These are phyloP conservation scores for Schoenoplectus tabernaemontani DNA, from an alignment of 202 grass and related monocot species.

Conservation along the genomic window DNA sequence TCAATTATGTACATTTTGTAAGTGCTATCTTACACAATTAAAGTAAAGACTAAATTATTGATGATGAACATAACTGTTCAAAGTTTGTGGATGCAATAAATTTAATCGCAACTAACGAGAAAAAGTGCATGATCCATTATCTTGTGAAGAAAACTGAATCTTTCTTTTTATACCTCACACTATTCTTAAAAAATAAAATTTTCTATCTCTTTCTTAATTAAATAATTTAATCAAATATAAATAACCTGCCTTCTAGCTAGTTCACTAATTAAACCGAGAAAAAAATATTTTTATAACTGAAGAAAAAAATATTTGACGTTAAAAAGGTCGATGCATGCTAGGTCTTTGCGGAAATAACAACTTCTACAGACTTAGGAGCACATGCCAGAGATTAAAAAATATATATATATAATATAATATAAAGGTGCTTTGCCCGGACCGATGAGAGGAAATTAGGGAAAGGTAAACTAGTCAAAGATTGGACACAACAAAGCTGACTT, in stretches of 20 bases:
- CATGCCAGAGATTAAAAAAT: background rate
- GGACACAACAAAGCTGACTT: background rate
- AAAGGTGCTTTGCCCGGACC: background rate
- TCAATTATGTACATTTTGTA: background rate
- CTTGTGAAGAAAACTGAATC: background rate
- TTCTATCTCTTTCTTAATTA: background rate
- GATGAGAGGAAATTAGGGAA: background rate
- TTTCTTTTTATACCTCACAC: background rate
- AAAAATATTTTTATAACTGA: background rate
- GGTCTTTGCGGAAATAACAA: background rate
- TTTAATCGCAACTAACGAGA: background rate
- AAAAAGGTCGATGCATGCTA: background rate
- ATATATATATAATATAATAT: background rate
- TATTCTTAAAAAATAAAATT: background rate
- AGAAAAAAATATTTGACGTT: background rate
- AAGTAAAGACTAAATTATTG: background rate
- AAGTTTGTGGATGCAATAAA: background rate
- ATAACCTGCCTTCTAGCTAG: too few relatives aligned
- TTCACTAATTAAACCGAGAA: background rate
- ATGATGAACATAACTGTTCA: background rate
- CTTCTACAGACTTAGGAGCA: background rate
- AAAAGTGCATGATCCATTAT: background rate
- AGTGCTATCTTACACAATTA: background rate
- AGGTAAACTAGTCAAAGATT: background rate
- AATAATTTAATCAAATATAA: background rate